phyloP scores from a whole-genome alignment of 2,329 filamentous ascomycete genomes.

The Aureobasidium melanogenum region DNA sequence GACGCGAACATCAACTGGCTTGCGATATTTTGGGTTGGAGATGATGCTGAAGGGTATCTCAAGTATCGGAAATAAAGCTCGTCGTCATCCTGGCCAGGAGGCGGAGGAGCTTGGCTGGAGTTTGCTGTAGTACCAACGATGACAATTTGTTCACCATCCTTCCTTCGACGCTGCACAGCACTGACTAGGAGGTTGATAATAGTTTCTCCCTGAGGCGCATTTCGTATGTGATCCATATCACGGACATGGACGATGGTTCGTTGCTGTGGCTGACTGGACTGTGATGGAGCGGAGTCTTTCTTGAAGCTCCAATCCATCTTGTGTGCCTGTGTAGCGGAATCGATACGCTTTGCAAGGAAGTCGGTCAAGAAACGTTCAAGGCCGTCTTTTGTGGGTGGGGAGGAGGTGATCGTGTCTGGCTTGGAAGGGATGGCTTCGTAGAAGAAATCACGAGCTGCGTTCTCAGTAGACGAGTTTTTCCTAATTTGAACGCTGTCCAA shows the following conservation, averaged over 20 bases:
- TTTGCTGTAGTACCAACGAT: slow-evolving; percentile 67
- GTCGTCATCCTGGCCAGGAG: slow-evolving; percentile 31
- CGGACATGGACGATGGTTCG: slow-evolving; percentile 59
- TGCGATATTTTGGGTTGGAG: neutral
- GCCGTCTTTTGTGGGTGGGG: neutral
- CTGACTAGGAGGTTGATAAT: slow-evolving; percentile 63
- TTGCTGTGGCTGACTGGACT: slow-evolving; percentile 14
- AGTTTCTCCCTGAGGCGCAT: slow-evolving; percentile 57
- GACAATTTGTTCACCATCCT: slow-evolving; percentile 61
- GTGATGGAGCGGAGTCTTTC: neutral
- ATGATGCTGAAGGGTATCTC: neutral
- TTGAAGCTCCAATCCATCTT: slow-evolving; percentile 1
- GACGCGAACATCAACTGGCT: neutral
- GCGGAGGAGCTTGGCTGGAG: slow-evolving; percentile 7
- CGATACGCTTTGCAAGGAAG: slow-evolving; percentile 10
- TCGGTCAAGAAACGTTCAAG: neutral
- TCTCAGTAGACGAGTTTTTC: neutral
- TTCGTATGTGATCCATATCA: slow-evolving; percentile 70
- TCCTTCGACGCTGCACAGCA: slow-evolving; percentile 63
- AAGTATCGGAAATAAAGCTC: slow-evolving; percentile 19
- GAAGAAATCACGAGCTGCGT: neutral
- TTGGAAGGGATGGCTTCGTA: neutral
- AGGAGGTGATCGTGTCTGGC: neutral
- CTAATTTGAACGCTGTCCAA: slow-evolving; percentile 23
- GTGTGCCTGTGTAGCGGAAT: slow-evolving; percentile 1